Base-by-base conservation (phyloP, 23 red algal genomes). In the Agarophyton chilense region DNA sequence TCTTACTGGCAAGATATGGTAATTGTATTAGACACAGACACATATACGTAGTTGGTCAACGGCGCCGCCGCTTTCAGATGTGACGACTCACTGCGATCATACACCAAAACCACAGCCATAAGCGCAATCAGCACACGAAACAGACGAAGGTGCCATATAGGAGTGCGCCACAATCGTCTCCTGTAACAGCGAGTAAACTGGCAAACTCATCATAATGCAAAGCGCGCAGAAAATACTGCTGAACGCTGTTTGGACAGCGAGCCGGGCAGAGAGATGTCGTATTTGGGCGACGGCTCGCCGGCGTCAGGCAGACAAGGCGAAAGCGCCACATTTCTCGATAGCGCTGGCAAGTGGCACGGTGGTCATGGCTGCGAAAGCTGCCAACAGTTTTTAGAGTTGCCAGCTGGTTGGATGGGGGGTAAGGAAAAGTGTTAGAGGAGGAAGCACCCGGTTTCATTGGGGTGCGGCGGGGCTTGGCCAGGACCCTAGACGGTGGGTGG, bases 1-100 rank as follows among this genome's bases (percentile, higher is more conserved):
- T 92, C 90, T 68, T 97, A 97, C 85, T 97, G 95, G 41, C 83
- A 92, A 16, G 43, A 78, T 17, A 90, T 97, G 26, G 95, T 90
- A 21, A 97, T 62, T 1, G 90, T 79, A 32, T 97, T 97, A 38
- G 68, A 82, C 45, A 93, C 11, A 41, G 95, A 97, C 33, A 97
- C 80, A 42, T 56, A 52, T 0, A 61, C 54, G 84, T 94, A 97
- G 32, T 93, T 39, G 1, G 42, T 46, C 12, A 93, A 10, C 31
- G 89, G 90, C 5, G 90, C 95, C 35, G 40, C 52, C 14, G 66
- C 34, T 1, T 28, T 42, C 22, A 93, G 40, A 13, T 79, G 88
- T 19, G 45, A 39, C 24, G 70, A 44, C 7, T 90, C 80, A 25
- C 90, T 35, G 62, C 61, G 82, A 12, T 33, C 31, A 19, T 46